Conservation (phyloP, 495 filamentous ascomycete genomes). For the Aspergillus olivimuriae region DNA sequence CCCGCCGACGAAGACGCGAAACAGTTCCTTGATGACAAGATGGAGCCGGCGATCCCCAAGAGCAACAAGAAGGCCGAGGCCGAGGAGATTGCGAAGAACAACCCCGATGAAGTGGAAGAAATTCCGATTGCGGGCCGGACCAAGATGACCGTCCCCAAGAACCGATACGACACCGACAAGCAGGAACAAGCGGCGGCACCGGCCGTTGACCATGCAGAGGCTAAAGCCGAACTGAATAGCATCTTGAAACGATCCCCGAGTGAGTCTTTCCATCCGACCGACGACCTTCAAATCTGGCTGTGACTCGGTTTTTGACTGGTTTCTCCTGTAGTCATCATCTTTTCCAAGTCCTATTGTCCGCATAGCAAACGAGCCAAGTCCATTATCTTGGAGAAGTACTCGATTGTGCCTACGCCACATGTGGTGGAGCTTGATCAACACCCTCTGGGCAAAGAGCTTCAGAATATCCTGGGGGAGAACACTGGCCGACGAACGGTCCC, state of each 20-base stretch:
- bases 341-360: constrained; percentile 90
- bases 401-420: constrained; percentile 72
- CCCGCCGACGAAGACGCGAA: constrained; percentile 29
- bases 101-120: constrained; percentile 35
- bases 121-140: constrained; percentile 63
- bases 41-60: constrained; percentile 33
- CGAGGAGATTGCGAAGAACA: no score
- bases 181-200: constrained; percentile 12
- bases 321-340: constrained; percentile 68
- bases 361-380: constrained; percentile 75
- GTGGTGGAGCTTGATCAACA: constrained; percentile 90
- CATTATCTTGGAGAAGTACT: constrained; percentile 75
- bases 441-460: constrained; percentile 62
- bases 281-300: not conserved
- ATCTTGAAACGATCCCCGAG: constrained; percentile 79
- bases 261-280: constrained; percentile 45
- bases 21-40: constrained; percentile 46
- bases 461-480: constrained; percentile 57
- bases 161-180: constrained; percentile 23
- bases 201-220: constrained; percentile 27
- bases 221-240: constrained; percentile 55
- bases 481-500: constrained; percentile 85
- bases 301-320: constrained; percentile 6
- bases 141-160: constrained; percentile 46
- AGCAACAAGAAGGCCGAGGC: constrained; percentile 18